These are phyloP conservation scores for Zanthoxylum bungeanum DNA, from an alignment of 345 rosid species.

Conservation along the genomic window DNA sequence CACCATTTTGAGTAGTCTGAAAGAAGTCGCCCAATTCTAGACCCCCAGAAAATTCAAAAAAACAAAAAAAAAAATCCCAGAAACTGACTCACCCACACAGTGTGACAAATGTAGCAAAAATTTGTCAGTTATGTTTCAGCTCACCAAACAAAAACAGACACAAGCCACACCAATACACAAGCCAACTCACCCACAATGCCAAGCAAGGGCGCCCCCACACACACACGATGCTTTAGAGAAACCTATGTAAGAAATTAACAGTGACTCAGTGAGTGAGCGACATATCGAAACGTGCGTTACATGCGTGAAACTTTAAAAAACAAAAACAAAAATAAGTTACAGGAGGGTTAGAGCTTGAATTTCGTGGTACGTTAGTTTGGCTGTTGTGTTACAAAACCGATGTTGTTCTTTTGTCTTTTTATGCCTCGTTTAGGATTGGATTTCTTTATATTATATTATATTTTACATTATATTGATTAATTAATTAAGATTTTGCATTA, in stretches of 20 bases:
- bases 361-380: conserved; percentile 6
- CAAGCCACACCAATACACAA: neutral
- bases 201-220: neutral
- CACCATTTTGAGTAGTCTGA: neutral
- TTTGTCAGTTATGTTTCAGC: conserved; percentile 13
- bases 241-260: neutral
- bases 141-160: conserved; percentile 7
- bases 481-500: neutral
- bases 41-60: neutral
- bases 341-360: conserved; percentile 9
- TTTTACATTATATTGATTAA: neutral
- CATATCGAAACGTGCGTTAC: conserved; percentile 10
- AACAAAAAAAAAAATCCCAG: neutral
- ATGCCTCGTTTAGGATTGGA: neutral
- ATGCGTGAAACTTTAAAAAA: conserved; percentile 1
- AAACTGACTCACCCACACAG: neutral
- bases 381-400: neutral
- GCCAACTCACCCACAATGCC: conserved; percentile 3
- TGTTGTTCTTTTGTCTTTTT: conserved; percentile 8
- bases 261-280: neutral
- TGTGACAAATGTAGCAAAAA: conserved; percentile 3
- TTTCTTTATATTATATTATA: neutral
- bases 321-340: neutral
- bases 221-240: neutral
- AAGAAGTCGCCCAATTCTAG: neutral